Evolutionary conservation across 148 eudicot species (phyloP), one percentile per base, ranked within the genome.

Genomic region (Rhododendron molle): DNA sequence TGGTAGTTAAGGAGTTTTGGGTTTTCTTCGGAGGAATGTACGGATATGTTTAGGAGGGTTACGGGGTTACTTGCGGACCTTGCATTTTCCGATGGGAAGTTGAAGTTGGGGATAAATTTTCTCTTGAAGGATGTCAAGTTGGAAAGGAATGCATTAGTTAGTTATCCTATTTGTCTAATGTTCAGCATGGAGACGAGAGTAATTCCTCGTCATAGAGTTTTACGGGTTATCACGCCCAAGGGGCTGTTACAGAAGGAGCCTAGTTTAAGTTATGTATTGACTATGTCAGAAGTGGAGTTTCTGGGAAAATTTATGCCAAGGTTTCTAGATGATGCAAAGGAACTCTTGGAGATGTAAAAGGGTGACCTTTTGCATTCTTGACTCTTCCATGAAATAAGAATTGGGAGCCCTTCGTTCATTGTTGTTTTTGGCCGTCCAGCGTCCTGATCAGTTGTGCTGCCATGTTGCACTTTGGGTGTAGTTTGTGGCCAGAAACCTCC

Each of bases 121-220:
- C 34, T 32, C 34, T 32, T 32, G 34, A 32, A 32, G 34, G 34
- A 32, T 32, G 34, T 32, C 34, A 32, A 32, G 34, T 32, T 32
- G 34, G 34, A 32, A 32, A 32, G 34, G 34, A 32, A 32, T 32
- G 34, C 2, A 2, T 32, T 32, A 32, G 34, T 32, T 32, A 32
- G 34, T 32, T 32, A 32, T 32, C 34, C 34, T 32, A 32, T 32
- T 32, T 32, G 34, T 32, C 34, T 32, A 32, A 32, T 32, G 34
- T 32, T 32, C 80, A 86, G 87, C 44, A 34, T 34, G 2, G 87
- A 86, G 84, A 34, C 81, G 76, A 84, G 88, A 85, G 80, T 86
- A 81, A 84, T 86, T 12, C 88, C 87, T 76, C 36, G 90, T 28
- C 78, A 76, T 62, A 84, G 79, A 81, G 83, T 89, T 84, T 32